Percentiles rank a stretch among this genome's conserved stretches.
Conservation (phyloP, 331 rosid genomes). For the Dryas integrifolia region DNA sequence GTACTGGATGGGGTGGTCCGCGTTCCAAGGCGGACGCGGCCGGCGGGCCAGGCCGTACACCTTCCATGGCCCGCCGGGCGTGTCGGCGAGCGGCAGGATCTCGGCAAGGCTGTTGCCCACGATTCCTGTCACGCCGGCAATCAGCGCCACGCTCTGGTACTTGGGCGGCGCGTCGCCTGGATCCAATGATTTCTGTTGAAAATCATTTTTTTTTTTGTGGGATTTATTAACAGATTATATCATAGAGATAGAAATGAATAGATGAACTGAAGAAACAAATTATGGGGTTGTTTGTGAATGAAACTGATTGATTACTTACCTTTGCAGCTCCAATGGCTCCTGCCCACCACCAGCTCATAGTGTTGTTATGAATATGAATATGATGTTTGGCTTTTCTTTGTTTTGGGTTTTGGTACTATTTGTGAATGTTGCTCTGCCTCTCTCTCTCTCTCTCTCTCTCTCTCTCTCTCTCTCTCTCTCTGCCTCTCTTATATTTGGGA, state of each 20-base stretch:
- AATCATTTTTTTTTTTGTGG: background rate
- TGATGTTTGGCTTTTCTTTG: background rate
- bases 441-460: no score
- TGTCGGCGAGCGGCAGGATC: conserved; percentile 32
- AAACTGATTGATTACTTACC: conserved; percentile 2
- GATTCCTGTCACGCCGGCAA: conserved; percentile 27
- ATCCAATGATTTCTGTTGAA: conserved; percentile 5
- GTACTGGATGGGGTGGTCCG: conserved; percentile 15
- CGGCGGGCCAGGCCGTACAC: conserved; percentile 24
- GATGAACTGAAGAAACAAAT: background rate
- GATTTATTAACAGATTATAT: background rate
- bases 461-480: no score
- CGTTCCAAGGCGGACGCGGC: conserved; percentile 9
- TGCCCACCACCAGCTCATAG: conserved; percentile 37
- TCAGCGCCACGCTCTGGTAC: conserved; percentile 25
- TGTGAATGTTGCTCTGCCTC: no score
- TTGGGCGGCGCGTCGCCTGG: background rate
- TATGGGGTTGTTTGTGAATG: background rate
- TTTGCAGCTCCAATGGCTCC: conserved; percentile 34
- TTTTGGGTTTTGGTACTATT: background rate
- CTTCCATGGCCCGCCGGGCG: conserved; percentile 33
- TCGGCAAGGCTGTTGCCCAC: conserved; percentile 36
- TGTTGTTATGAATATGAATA: background rate
- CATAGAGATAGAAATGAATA: background rate
- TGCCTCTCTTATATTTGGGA: background rate